Percentiles rank a stretch among this genome's conserved stretches.
phyloP scores from a whole-genome alignment of 352 stramenopile species.

The Globisporangium paddicum region DNA sequence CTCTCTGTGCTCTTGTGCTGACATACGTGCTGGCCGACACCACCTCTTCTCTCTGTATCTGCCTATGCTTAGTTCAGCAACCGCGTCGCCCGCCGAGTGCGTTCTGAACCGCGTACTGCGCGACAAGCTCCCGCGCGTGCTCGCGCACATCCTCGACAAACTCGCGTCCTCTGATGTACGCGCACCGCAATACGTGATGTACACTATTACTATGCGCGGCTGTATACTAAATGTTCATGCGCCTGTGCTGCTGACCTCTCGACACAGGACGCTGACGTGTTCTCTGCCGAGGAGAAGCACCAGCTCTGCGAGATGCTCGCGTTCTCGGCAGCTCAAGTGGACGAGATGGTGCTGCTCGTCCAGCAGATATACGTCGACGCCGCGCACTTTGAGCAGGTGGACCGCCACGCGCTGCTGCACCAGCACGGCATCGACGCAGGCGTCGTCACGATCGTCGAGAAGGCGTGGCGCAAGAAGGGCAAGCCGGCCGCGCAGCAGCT shows the following conservation, averaged over 20 bases:
- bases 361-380: slow-evolving; percentile 38
- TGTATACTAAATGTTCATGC: no score
- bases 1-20: neutral
- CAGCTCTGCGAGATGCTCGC: slow-evolving; percentile 43
- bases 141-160: slow-evolving; percentile 54
- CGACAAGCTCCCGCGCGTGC: slow-evolving; percentile 46
- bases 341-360: slow-evolving; percentile 24
- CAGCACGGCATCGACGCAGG: slow-evolving; percentile 17
- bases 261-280: slow-evolving; percentile 24
- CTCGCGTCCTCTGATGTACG: slow-evolving; percentile 28
- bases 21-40: neutral
- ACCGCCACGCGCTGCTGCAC: slow-evolving; percentile 21
- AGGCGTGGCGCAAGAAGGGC: slow-evolving; percentile 63
- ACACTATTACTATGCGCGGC: neutral
- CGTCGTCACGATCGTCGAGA: slow-evolving; percentile 32
- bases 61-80: neutral
- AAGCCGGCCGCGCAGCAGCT: slow-evolving; percentile 7
- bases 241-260: neutral
- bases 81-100: neutral
- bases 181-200: neutral
- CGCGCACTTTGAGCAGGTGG: slow-evolving; percentile 32
- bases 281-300: slow-evolving; percentile 36
- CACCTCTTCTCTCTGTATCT: neutral
- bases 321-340: slow-evolving; percentile 35
- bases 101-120: slow-evolving; percentile 40